Conservation (phyloP, 768 basidiomycete genomes). For the Trametes cinnabarina region DNA sequence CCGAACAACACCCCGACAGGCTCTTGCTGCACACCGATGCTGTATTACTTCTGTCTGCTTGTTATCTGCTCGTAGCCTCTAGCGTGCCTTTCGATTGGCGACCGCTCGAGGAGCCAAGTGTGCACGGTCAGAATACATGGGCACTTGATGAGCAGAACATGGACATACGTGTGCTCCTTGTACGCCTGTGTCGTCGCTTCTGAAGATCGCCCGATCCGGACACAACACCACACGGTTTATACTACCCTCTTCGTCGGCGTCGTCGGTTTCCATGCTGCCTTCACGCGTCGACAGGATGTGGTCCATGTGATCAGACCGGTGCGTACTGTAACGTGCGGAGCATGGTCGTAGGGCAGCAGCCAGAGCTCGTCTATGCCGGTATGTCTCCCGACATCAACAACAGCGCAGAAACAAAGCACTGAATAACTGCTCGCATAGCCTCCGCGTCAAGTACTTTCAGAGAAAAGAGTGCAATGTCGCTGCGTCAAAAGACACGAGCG, state of each 20-base stretch:
- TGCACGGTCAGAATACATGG: too few species aligned
- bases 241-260: not conserved
- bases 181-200: not conserved
- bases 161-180: too few species aligned
- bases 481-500: not conserved
- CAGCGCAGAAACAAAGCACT: not conserved
- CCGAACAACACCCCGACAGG: not conserved
- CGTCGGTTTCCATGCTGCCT: not conserved
- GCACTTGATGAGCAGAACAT: too few species aligned
- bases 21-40: too few species aligned
- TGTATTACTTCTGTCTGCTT: too few species aligned
- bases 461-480: slow-evolving; percentile 1
- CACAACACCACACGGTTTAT: not conserved
- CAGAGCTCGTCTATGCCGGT: not conserved
- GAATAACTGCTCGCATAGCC: slow-evolving; percentile 1
- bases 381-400: not conserved
- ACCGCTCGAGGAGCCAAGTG: too few species aligned
- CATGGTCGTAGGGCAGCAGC: too few species aligned
- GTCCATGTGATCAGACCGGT: too few species aligned
- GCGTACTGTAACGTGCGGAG: too few species aligned
- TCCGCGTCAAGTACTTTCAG: not conserved
- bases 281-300: not conserved
- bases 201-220: not conserved
- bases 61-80: too few species aligned
- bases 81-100: too few species aligned